Conservation (phyloP, 805 yeast species). For the Candida germanica region DNA sequence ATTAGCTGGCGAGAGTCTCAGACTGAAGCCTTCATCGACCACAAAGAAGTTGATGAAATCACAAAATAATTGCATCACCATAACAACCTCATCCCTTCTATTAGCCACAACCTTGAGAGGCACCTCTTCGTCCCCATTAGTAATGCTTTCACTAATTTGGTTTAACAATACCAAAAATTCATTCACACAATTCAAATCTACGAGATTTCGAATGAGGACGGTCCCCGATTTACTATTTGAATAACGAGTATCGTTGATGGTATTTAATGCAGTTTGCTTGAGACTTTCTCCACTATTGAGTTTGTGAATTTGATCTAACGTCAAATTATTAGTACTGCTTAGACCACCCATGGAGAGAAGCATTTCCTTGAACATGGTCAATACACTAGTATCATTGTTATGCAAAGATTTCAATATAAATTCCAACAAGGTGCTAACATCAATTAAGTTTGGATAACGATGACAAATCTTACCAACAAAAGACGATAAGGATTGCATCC, state of each 20-base stretch:
- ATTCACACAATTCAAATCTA: constrained; percentile 42
- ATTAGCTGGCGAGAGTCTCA: constrained; percentile 38
- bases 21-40: constrained; percentile 22
- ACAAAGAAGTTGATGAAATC: constrained; percentile 57
- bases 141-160: constrained; percentile 41
- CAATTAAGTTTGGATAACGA: constrained; percentile 50
- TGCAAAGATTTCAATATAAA: constrained; percentile 64
- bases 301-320: constrained; percentile 59
- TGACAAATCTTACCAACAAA: constrained; percentile 74
- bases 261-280: constrained; percentile 49
- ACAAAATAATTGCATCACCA: constrained; percentile 60
- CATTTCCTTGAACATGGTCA: constrained; percentile 65
- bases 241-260: constrained; percentile 59
- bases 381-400: constrained; percentile 53
- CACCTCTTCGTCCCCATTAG: constrained; percentile 29
- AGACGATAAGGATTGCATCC: constrained; percentile 81
- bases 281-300: constrained; percentile 64
- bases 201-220: constrained; percentile 47
- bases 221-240: constrained; percentile 45
- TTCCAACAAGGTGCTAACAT: constrained; percentile 57
- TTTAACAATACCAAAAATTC: constrained; percentile 69
- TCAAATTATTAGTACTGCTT: constrained; percentile 63
- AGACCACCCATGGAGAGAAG: constrained; percentile 77
- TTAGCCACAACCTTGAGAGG: constrained; percentile 72
- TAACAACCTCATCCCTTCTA: constrained; percentile 67